Conservation (phyloP, 176 grass and related monocot species). For the Oryza glumipatula region DNA sequence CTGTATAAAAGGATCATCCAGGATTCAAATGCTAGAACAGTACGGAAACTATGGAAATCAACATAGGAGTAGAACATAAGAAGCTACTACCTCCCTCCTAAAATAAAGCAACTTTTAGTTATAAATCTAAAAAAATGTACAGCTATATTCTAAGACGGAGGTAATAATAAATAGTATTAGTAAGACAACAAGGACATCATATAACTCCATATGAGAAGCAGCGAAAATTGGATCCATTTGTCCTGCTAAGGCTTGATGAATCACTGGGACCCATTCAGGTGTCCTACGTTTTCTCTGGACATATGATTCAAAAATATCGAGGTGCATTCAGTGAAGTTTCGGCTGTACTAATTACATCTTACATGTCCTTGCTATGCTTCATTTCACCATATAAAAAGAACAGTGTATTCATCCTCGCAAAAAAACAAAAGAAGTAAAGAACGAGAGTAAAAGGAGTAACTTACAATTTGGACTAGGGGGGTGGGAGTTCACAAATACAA, state of each 20-base stretch:
- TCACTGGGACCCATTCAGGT: neutral
- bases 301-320: neutral
- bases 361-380: neutral
- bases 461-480: neutral
- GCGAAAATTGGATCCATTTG: neutral
- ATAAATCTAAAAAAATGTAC: no score
- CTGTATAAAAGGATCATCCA: neutral
- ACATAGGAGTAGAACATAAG: no score
- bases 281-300: neutral
- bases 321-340: neutral
- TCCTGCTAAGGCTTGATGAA: neutral
- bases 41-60: neutral
- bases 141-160: no score
- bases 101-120: no score
- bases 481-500: neutral
- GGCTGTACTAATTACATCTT: neutral
- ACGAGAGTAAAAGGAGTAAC: neutral
- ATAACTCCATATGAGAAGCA: neutral
- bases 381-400: neutral
- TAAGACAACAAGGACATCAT: no score
- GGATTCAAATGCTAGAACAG: neutral
- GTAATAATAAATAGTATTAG: no score
- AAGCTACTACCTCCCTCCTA: no score
- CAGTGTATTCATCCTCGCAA: neutral
- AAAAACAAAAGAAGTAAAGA: neutral